These are phyloP conservation scores for Fusarium robinianum DNA, from an alignment of 2,329 filamentous ascomycete genomes.

Conservation along the genomic window DNA sequence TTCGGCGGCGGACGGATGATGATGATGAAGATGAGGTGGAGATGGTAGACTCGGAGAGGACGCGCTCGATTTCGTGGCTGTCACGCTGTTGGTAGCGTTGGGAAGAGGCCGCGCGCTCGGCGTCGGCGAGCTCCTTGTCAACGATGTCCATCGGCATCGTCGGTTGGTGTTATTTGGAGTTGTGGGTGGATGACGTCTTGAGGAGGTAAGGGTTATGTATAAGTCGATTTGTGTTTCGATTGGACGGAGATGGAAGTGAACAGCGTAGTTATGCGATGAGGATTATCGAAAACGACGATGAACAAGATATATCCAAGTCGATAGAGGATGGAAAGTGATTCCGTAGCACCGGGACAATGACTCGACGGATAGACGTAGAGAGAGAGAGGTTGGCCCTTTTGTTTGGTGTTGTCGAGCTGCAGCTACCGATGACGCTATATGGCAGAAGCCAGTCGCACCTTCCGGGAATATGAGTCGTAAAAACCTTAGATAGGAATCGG, in stretches of 20 bases:
- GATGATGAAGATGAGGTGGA: constrained; percentile 56
- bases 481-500: constrained; percentile 14
- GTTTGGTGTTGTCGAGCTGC: constrained; percentile 9
- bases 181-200: not conserved
- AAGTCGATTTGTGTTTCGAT: no score
- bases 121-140: constrained; percentile 57
- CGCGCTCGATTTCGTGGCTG: constrained; percentile 63
- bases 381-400: not conserved
- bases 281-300: no score
- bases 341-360: no score
- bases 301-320: no score
- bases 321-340: no score
- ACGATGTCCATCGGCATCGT: constrained; percentile 54
- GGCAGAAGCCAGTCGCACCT: constrained; percentile 6
- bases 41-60: constrained; percentile 56
- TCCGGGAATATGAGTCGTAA: constrained; percentile 13
- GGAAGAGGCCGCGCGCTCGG: constrained; percentile 60
- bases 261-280: no score
- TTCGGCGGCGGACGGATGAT: constrained; percentile 20
- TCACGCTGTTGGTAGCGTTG: constrained; percentile 45
- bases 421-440: constrained; percentile 36
- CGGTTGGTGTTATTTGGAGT: constrained; percentile 5
- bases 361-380: constrained; percentile 1
- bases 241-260: no score
- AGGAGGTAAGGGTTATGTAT: no score